Percentiles rank a stretch among this genome's conserved stretches.
These are phyloP conservation scores for Trifolium dubium DNA, from an alignment of 306 rosid genomes.

Conservation along the genomic window DNA sequence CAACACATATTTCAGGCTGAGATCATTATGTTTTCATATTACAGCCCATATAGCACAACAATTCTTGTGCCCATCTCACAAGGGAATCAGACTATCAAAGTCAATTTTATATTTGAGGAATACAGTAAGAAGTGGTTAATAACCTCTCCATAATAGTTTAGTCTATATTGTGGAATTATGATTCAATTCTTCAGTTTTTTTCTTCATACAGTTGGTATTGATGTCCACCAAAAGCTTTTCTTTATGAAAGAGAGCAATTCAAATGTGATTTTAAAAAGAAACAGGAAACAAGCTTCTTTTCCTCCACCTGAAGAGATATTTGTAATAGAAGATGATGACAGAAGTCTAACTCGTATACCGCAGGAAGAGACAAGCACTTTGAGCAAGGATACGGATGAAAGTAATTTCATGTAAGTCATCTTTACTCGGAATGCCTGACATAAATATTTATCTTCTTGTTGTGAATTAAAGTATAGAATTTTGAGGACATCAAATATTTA, in stretches of 20 bases:
- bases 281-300: conserved; percentile 49
- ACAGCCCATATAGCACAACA: conserved; percentile 84
- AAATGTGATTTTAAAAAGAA: conserved; percentile 49
- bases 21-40: conserved; percentile 40
- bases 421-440: conserved; percentile 30
- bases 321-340: conserved; percentile 61
- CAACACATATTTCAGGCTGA: conserved; percentile 32
- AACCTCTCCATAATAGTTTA: conserved; percentile 30
- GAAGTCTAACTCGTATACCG: conserved; percentile 45
- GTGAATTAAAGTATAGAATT: neutral
- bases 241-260: conserved; percentile 55
- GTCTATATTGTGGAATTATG: conserved; percentile 20
- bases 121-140: conserved; percentile 61
- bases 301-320: conserved; percentile 56
- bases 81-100: conserved; percentile 79
- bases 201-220: conserved; percentile 78
- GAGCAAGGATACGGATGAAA: conserved; percentile 40
- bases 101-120: conserved; percentile 83
- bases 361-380: conserved; percentile 49
- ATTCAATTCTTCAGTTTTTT: conserved; percentile 26
- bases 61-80: conserved; percentile 63
- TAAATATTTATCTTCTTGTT: neutral
- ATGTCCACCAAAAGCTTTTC: conserved; percentile 65
- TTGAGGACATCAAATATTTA: conserved; percentile 33
- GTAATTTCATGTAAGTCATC: conserved; percentile 60